Base-by-base conservation (phyloP, 2,329 filamentous ascomycete species). In the Lojkania enalia region DNA sequence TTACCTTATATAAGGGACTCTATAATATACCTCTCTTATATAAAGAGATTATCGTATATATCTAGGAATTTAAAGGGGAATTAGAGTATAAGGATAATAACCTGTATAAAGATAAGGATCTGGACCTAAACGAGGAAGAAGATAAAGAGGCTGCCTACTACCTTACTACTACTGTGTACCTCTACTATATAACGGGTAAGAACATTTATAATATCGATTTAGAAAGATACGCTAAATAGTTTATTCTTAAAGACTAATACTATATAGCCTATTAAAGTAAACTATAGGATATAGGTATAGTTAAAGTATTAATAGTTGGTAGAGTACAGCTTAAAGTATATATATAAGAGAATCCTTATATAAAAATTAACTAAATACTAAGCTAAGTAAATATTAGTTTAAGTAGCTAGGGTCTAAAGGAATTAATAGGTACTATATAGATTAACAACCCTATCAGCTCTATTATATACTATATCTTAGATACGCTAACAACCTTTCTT, bases 21-120 rank as follows among this genome's bases (percentile, higher is more conserved):
- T 11, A 7, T 14, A 9, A 23, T 25, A 27, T 5, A 15, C 14
- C 36, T 14, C 21, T 18, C 9, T 14, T 18, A 18, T 13, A 20
- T 13, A 27, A 39, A 18, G 13, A 23, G 5, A 18, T 39, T 14
- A 18, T 5, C 19, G 6, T 21, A 5, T 39, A 35, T 20, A 41
- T 41, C 13, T 20, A 20, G 16, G 15, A 41, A 25, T 14, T 44
- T 38, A 18, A 42, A 16, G 39, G 30, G 23, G 23, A 38, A 23
- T 9, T 13, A 42, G 30, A 35, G 31, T n/a, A 35, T 11, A 36
- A n/a, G n/a, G n/a, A 42, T 5, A 38, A 29, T 41, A 16, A 20
- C 25, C 23, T 14, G 20, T 4, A 44, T 13, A 15, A 38, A 15
- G n/a, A 19, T 6, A 12, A 31, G 7, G 20, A 41, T 5, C 7